Evolutionary conservation across 495 filamentous ascomycete genomes (phyloP), one percentile per base, ranked within the genome.

Genomic region (Venustampulla echinocandica): DNA sequence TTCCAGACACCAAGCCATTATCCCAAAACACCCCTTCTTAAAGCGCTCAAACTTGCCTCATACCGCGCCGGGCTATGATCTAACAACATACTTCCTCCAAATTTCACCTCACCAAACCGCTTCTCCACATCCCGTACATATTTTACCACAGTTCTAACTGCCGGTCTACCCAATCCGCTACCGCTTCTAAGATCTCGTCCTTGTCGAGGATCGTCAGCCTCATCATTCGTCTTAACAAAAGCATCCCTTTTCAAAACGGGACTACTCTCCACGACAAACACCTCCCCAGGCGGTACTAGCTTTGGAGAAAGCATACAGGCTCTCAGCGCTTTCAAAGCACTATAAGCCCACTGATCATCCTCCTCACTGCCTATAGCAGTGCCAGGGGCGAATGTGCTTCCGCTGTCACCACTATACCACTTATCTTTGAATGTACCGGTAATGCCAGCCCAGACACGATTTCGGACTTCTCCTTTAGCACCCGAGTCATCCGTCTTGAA

Each of bases 61-160:
- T 89, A 89, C 47, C 77, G 65, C 23, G 73, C 81, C n/a, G 84
- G 83, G 52, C 77, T 84, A 61, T 89, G 84, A 62, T 89, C 83
- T 43, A 74, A 69, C 64, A 89, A 66, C 82, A 86, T 85, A 24
- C 80, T 76, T 25, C 74, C 75, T 10, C 76, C 81, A 63, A 89
- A 87, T 38, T 70, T 67, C 45, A 88, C 65, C 60, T 88, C 83
- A 32, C 79, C 69, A 64, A 88, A 87, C 50, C 71, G 66, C 23
- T 66, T 65, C 54, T 85, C 81, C 46, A 83, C 79, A 56, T 85
- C 76, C 47, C 75, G 56, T 20, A 85, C 68, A 52, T 83, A 81
- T 50, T 73, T 74, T 42, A 85, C 55, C 47, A 85, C 81, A 36
- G 83, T 75, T 38, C 79, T 62, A 15, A 78, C 76, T 6, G 82